Conservation (phyloP, 768 basidiomycete species). For the Auricularia cornea region DNA sequence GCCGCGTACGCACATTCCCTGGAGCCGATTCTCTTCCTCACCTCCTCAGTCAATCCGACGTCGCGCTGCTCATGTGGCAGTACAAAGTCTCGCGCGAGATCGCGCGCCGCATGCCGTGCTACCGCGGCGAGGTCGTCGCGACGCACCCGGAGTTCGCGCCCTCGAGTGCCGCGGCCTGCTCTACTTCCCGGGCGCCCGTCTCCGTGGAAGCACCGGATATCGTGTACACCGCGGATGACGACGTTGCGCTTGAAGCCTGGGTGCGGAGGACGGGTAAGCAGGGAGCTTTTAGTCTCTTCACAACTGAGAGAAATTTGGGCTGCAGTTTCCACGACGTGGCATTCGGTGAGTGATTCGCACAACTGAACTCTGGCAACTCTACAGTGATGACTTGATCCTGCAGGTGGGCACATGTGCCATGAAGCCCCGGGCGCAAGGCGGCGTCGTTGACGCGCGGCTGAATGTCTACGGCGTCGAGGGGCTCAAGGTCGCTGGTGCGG, state of each 20-base stretch:
- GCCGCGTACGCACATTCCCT: too few species aligned
- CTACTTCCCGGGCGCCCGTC: slow-evolving; percentile 13
- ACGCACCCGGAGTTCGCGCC: slow-evolving; percentile 24
- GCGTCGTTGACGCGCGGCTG: slow-evolving; percentile 10
- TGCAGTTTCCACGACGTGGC: slow-evolving; percentile 24
- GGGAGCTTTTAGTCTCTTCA: too few species aligned
- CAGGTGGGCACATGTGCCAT: slow-evolving; percentile 23
- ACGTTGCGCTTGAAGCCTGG: slow-evolving; percentile 25
- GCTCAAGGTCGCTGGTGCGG: slow-evolving; percentile 21
- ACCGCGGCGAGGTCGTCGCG: slow-evolving; percentile 22
- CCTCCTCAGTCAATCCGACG: too few species aligned
- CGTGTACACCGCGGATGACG: slow-evolving; percentile 26
- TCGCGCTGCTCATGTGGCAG: slow-evolving; percentile 38
- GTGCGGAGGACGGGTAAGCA: slow-evolving; percentile 14
- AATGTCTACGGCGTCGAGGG: slow-evolving; percentile 8
- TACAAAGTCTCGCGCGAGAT: slow-evolving; percentile 53
- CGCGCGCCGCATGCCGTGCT: slow-evolving; percentile 41
- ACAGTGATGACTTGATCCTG: background rate
- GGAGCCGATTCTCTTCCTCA: too few species aligned
- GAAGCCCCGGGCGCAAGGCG: slow-evolving; percentile 9
- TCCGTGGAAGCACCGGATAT: slow-evolving; percentile 22
- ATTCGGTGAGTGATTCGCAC: slow-evolving; percentile 19
- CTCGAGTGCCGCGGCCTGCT: slow-evolving; percentile 21
- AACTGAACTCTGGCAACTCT: background rate
- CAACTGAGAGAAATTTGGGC: background rate